phyloP scores from a whole-genome alignment of 2,329 filamentous ascomycete genomes.

The Colletotrichum euphorbiae region DNA sequence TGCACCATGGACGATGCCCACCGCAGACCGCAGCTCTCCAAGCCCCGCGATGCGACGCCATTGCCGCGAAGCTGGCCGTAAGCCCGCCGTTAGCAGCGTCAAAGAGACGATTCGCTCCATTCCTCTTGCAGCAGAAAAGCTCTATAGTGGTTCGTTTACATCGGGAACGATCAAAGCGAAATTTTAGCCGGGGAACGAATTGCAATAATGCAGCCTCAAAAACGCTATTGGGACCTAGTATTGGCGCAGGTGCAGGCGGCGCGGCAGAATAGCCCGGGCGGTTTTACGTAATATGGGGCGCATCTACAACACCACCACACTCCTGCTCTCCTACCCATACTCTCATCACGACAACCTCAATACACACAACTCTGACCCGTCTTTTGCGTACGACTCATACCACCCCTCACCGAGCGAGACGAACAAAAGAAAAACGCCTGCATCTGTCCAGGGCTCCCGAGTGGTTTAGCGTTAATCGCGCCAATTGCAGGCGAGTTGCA shows the following conservation, averaged over 20 bases:
- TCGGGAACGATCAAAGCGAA: background rate
- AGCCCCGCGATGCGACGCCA: slow-evolving; percentile 2
- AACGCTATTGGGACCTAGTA: no score
- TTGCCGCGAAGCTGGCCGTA: slow-evolving; percentile 12
- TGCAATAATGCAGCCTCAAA: background rate
- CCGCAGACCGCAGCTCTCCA: background rate
- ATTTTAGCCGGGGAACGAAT: background rate
- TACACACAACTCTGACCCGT: no score
- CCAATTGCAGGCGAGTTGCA: slow-evolving; percentile 2
- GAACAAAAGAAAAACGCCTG: slow-evolving; percentile 13
- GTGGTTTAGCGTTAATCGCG: background rate
- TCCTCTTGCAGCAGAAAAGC: background rate
- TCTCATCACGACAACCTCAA: no score
- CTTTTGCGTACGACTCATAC: no score
- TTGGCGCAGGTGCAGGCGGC: no score
- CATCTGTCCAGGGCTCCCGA: background rate
- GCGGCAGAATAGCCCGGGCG: no score
- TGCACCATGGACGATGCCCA: background rate
- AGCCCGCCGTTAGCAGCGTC: background rate
- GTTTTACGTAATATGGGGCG: no score
- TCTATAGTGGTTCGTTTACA: slow-evolving; percentile 2
- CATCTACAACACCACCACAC: no score
- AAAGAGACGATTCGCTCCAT: no score
- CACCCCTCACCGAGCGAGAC: no score
- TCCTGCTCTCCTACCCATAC: no score